Percentiles rank a stretch among this genome's conserved stretches.
Conservation (phyloP, 345 rosid species). For the Syzygium aromaticum region DNA sequence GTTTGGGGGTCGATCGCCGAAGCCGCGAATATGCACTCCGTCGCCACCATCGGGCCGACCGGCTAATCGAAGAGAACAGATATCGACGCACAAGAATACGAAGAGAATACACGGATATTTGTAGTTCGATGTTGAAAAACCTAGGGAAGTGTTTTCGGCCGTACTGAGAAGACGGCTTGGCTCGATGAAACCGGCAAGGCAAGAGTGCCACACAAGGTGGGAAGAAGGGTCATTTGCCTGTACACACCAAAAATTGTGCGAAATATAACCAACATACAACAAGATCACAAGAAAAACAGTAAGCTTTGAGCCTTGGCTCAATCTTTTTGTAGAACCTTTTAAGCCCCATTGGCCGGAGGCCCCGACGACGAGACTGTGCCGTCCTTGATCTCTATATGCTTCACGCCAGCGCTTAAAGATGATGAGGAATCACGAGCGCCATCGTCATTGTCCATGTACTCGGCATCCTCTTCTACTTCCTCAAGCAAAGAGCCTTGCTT, state of each 20-base stretch:
- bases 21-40: neutral
- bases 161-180: neutral
- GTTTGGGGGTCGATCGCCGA: neutral
- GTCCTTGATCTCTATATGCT: constrained; percentile 36
- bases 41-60: neutral
- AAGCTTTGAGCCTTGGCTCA: neutral
- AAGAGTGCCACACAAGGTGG: neutral
- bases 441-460: constrained; percentile 4
- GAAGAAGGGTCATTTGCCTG: neutral
- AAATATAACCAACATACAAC: neutral
- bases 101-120: neutral
- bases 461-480: constrained; percentile 51
- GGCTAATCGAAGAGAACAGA: neutral
- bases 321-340: neutral
- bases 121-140: neutral
- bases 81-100: neutral
- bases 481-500: constrained; percentile 52
- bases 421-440: constrained; percentile 28
- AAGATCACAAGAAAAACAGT: neutral
- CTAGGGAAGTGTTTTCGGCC: neutral
- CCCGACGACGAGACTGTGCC: neutral
- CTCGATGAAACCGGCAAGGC: neutral
- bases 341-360: neutral
- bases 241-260: neutral
- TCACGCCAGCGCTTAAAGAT: constrained; percentile 27